These are phyloP conservation scores for Acanthochlamys bracteata DNA, from an alignment of 106 monocot species.

Conservation along the genomic window DNA sequence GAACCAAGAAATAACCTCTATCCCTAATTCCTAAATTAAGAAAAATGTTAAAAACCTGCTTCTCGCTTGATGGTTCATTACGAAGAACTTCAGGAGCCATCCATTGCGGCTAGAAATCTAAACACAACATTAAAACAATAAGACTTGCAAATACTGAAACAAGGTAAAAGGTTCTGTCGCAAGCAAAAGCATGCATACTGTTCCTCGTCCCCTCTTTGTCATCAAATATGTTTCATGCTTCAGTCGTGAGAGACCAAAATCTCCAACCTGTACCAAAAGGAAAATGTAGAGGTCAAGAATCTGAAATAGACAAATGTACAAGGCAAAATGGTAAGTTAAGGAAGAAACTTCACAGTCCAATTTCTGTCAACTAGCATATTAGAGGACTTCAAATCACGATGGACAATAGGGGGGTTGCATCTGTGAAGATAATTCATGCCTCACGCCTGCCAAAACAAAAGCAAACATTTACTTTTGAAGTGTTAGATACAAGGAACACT, in stretches of 20 bases:
- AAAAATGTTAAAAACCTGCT: constrained; percentile 34
- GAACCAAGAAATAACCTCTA: neutral
- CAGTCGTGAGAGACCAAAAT: constrained; percentile 32
- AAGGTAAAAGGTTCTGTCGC: neutral
- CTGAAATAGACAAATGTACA: neutral
- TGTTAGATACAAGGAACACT: too few species aligned
- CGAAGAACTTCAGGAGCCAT: constrained; percentile 99
- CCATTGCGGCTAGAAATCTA: constrained; percentile 77
- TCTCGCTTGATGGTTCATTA: constrained; percentile 88
- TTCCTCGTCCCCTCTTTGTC: constrained; percentile 31
- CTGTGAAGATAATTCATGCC: constrained; percentile 44
- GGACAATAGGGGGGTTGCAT: constrained; percentile 38
- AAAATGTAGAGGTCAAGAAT: neutral
- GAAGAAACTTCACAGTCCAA: constrained; percentile 33
- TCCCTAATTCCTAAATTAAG: neutral
- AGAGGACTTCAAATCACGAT: constrained; percentile 37
- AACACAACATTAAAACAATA: neutral
- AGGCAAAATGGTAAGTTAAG: neutral
- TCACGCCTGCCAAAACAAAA: constrained; percentile 16
- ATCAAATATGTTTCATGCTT: constrained; percentile 26
- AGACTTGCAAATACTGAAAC: neutral
- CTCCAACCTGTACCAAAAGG: constrained; percentile 24
- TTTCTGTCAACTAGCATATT: constrained; percentile 34
- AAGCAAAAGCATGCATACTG: constrained; percentile 11
- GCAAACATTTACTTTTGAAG: neutral